phyloP scores from a whole-genome alignment of 441 rosid species.

The Adansonia rubrostipa region DNA sequence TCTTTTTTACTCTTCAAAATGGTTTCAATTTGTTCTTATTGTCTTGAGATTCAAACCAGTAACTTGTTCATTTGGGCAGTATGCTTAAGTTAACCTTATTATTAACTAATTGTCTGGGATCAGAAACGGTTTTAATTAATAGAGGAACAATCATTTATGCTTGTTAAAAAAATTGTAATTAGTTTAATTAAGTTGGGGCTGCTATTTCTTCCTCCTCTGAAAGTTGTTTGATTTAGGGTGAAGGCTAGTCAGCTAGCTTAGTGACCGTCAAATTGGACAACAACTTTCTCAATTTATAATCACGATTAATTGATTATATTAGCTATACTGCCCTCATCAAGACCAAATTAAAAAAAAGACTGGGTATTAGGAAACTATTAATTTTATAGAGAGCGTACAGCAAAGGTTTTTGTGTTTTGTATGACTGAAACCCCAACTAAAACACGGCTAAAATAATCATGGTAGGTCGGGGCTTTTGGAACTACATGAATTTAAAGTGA shows the following conservation, averaged over 20 bases:
- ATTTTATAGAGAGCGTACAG: neutral
- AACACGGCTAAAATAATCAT: conserved; percentile 5
- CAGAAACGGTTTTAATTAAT: neutral
- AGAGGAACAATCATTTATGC: neutral
- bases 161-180: neutral
- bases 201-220: neutral
- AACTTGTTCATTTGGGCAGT: conserved; percentile 15
- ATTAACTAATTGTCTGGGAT: neutral
- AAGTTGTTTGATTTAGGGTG: neutral
- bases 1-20: neutral
- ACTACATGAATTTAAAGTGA: neutral
- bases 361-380: neutral
- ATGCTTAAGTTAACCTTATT: neutral
- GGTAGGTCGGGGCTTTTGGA: neutral
- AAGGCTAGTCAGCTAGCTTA: neutral
- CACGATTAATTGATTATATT: neutral
- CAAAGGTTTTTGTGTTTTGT: neutral
- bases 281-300: neutral
- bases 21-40: conserved; percentile 1
- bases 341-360: neutral
- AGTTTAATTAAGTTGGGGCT: neutral
- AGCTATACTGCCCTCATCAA: neutral
- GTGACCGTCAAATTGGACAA: neutral
- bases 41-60: neutral
- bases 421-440: neutral